Evolutionary conservation across 2,329 filamentous ascomycete species (phyloP), one percentile per base, ranked within the genome.

Genomic region (Hymenoscyphus fructigenus): DNA sequence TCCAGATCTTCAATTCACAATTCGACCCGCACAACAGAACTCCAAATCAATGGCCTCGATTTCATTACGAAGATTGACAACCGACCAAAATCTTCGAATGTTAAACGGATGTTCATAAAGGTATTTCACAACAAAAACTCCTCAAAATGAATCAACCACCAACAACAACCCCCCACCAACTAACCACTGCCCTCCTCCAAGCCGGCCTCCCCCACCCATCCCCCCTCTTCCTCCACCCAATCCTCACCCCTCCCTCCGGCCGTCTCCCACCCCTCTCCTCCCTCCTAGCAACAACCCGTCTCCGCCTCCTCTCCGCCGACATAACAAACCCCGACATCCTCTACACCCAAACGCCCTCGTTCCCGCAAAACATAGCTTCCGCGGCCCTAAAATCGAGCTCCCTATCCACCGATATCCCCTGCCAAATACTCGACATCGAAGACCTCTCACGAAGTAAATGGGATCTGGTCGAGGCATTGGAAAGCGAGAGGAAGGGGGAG

Each of bases 371-470:
- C 68, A 78, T 88, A n/a, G 78, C 81, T 58, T 80, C 85, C 68
- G 80, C 84, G 0, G 78, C 79, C 3, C 76, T 83, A 10, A 81
- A 84, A 68, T 86, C 91, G 65, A 77, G 80, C 3, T 79, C 78
- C 0, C 79, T 98, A 0, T 66, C 79, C 0, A 82, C 82, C 1
- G 85, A 91, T 36, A 82, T 94, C 0, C 82, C 89, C 2, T 89
- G 95, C 0, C 95, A 98, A 76, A 85, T 98, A 0, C 79, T 97
- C 1, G 93, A 96, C 71, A 82, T 98, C 7, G 90, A 96, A 74
- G 93, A 98, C 74, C 84, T 98, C 23, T 85, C 88, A 1, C 83
- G 85, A 61, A 92, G 90, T 71, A 85, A 90, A 60, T 96, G 93
- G 92, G 89, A 92, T 68, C 92, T 97, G 76, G 85, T 97, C 36